Evolutionary conservation across 257 asterid genomes (phyloP).

Genomic region (Solanum etuberosum): DNA sequence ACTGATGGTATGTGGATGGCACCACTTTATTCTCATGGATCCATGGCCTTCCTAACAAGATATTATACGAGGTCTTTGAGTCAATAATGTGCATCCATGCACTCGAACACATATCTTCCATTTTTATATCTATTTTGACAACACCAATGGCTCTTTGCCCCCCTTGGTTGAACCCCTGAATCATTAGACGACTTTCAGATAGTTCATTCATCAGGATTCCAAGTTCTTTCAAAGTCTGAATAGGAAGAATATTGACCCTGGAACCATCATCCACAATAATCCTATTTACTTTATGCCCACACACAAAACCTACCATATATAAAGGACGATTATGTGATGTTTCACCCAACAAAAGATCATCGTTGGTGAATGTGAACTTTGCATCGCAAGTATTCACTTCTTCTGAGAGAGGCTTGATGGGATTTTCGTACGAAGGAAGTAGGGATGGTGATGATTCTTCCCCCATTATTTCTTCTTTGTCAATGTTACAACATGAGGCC

Average conservation of each 20-base stretch:
- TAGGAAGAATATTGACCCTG: too few species aligned
- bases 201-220: neutral
- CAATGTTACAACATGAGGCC: neutral
- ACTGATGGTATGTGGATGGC: neutral
- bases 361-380: neutral
- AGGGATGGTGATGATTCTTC: neutral
- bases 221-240: fast-evolving
- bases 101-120: too few species aligned
- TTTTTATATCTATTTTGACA: too few species aligned
- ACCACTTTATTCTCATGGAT: neutral
- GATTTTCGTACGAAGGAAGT: neutral
- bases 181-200: neutral
- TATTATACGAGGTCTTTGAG: neutral
- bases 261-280: neutral
- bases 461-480: neutral
- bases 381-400: neutral
- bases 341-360: neutral
- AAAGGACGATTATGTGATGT: neutral
- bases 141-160: neutral
- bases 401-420: neutral
- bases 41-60: neutral
- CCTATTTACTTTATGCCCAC: too few species aligned
- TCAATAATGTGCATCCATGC: too few species aligned
- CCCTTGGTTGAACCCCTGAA: neutral
- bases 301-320: neutral